Evolutionary conservation across 768 basidiomycete species (phyloP), one percentile per base, ranked within the genome.

Genomic region (Botryobasidium botryosum): DNA sequence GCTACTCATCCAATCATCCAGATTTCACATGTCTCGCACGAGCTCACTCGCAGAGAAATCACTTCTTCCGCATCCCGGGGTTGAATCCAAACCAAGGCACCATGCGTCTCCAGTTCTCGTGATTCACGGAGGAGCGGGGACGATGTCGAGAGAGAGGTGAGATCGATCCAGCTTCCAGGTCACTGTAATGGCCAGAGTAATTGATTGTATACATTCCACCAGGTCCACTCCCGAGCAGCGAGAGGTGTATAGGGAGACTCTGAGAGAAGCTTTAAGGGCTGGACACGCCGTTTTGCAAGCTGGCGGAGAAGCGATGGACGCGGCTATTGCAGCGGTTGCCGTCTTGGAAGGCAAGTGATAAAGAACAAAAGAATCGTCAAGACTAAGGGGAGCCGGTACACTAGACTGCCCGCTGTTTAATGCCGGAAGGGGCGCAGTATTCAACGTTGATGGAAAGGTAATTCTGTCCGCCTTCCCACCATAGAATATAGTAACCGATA

Each of bases 241-340:
- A 32, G 67, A 68, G 12, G 60, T 60, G 42, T 84, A 82, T 62
- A 73, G 69, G 52, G 59, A 63, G 3, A 73, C 63, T 2, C 61
- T 88, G 32, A 56, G 59, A 6, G 57, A 58, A 3, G 74, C 84
- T 1, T 61, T 88, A 33, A 50, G 59, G 40, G 73, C 72, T 3
- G 84, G 84, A 1, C 64, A 84, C 51, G 55, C 68, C 17, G 64
- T 84, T 17, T 69, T 88, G 35, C 62, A 58, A 31, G 59, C 66
- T 3, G 80, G 79, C 13, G 84, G 83, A 0, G 80, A 83, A 55
- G 83, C 84, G 4, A 75, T 88, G 69, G 82, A 87, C 56, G 83
- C 85, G 15, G 74, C 68, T 4, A 75, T 79, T 3, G 77, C 80
- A 7, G 81, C 84, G 0, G 84, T 84, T 6, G 63, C 71, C 0